Evolutionary conservation across 768 basidiomycete genomes (phyloP).

Genomic region (Podaxis carcinomalis): DNA sequence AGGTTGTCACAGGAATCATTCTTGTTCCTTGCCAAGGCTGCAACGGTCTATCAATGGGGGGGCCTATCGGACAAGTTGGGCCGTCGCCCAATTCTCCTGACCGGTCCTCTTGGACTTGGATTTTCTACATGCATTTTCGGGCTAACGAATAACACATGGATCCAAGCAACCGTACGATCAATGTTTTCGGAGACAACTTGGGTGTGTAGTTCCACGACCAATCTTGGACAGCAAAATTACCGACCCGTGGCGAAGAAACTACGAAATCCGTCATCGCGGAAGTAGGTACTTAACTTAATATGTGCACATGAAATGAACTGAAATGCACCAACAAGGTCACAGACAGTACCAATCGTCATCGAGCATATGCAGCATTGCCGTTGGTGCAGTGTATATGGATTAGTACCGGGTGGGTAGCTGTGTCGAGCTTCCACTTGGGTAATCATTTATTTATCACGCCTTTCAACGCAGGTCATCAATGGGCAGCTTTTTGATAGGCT

Average conservation of each 20-base stretch:
- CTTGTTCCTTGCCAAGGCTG: constrained; percentile 9
- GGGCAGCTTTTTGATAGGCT: constrained; percentile 26
- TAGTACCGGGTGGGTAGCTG: constrained; percentile 18
- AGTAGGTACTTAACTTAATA: constrained; percentile 14
- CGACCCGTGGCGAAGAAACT: constrained; percentile 13
- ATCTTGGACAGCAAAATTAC: neutral
- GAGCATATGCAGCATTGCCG: constrained; percentile 22
- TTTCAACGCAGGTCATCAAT: constrained; percentile 20
- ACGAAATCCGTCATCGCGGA: constrained; percentile 35
- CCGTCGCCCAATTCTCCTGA: constrained; percentile 19
- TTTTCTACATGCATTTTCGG: constrained; percentile 39
- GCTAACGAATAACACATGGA: constrained; percentile 32
- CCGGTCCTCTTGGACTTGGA: constrained; percentile 37
- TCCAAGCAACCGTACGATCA: constrained; percentile 22
- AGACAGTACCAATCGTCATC: constrained; percentile 22
- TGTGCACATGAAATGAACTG: neutral
- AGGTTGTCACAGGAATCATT: constrained; percentile 7
- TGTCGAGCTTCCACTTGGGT: neutral
- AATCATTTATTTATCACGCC: neutral
- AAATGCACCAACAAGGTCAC: constrained; percentile 19
- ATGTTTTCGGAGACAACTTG: constrained; percentile 34
- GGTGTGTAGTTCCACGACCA: constrained; percentile 11
- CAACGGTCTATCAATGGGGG: constrained; percentile 11
- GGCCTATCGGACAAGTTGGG: constrained; percentile 10
- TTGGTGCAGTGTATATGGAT: constrained; percentile 21